These are phyloP conservation scores for Echium plantagineum DNA, from an alignment of 257 asterid species.

Conservation along the genomic window DNA sequence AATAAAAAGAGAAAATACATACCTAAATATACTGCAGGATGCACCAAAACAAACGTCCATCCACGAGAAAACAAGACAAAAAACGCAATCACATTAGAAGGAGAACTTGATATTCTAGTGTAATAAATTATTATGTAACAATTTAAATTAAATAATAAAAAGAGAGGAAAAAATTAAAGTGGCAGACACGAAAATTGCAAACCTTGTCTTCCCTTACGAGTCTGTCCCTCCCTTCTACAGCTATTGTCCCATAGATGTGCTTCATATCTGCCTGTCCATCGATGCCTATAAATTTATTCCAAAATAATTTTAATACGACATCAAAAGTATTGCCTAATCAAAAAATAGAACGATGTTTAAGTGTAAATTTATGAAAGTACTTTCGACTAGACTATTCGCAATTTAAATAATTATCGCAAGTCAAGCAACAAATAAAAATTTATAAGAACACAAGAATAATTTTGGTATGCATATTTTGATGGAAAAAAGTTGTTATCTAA, in stretches of 20 bases:
- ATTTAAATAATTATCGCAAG: no score
- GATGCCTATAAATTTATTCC: slow-evolving; percentile 39
- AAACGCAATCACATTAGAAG: slow-evolving; percentile 14
- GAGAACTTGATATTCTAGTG: background rate
- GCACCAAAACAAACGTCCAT: slow-evolving; percentile 15
- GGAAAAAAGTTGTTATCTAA: no score
- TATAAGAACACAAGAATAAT: no score
- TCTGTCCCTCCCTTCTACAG: slow-evolving; percentile 92
- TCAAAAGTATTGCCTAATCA: no score
- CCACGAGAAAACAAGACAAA: slow-evolving; percentile 9
- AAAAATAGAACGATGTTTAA: no score
- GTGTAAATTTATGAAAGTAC: no score
- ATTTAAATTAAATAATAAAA: background rate
- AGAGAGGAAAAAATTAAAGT: background rate
- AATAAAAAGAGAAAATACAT: slow-evolving; percentile 20
- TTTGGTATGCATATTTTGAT: no score
- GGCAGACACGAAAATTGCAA: slow-evolving; percentile 35
- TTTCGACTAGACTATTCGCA: no score
- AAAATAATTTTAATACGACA: no score
- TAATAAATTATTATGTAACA: background rate
- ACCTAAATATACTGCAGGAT: slow-evolving; percentile 76
- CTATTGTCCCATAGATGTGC: slow-evolving; percentile 96
- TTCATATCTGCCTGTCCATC: slow-evolving; percentile 90
- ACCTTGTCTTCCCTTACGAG: slow-evolving; percentile 98
- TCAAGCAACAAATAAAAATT: no score